Conservation (phyloP, 768 basidiomycete species). For the Tubosaeta sp. region DNA sequence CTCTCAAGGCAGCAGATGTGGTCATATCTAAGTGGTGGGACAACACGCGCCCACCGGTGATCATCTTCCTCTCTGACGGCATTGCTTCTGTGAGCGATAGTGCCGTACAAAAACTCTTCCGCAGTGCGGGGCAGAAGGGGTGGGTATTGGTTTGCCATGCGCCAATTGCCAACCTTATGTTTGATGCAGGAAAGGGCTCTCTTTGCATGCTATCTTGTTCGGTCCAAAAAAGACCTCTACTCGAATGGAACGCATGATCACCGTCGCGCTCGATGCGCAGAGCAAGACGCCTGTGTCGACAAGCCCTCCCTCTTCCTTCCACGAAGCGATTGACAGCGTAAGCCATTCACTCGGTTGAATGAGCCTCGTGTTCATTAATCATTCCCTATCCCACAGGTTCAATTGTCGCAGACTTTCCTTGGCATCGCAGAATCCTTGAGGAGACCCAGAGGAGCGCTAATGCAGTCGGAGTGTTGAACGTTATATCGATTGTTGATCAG, state of each 20-base stretch:
- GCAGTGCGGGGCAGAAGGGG: conserved; percentile 38
- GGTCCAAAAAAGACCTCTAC: conserved; percentile 30
- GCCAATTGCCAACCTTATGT: neutral
- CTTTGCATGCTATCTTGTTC: conserved; percentile 55
- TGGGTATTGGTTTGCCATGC: conserved; percentile 11
- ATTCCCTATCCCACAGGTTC: conserved; percentile 33
- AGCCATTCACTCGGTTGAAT: conserved; percentile 2
- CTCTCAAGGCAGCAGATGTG: conserved; percentile 35
- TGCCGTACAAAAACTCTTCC: conserved; percentile 35
- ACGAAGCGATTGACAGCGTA: conserved; percentile 49
- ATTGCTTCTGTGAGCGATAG: conserved; percentile 36
- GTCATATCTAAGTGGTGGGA: conserved; percentile 44
- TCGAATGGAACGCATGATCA: conserved; percentile 42
- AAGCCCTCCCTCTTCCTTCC: conserved; percentile 41
- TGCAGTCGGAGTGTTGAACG: conserved; percentile 21
- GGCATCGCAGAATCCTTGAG: conserved; percentile 53
- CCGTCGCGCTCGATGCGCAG: conserved; percentile 45
- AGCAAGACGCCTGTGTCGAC: conserved; percentile 24
- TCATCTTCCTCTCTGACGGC: conserved; percentile 58
- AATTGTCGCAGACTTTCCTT: conserved; percentile 51
- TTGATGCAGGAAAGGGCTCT: conserved; percentile 43
- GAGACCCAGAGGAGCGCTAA: conserved; percentile 46
- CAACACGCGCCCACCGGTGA: conserved; percentile 41
- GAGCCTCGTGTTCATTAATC: neutral
- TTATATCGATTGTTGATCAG: neutral